Percentiles rank a stretch among this genome's conserved stretches.
Conservation (phyloP, 495 filamentous ascomycete genomes). For the Pseudevernia furfuracea region DNA sequence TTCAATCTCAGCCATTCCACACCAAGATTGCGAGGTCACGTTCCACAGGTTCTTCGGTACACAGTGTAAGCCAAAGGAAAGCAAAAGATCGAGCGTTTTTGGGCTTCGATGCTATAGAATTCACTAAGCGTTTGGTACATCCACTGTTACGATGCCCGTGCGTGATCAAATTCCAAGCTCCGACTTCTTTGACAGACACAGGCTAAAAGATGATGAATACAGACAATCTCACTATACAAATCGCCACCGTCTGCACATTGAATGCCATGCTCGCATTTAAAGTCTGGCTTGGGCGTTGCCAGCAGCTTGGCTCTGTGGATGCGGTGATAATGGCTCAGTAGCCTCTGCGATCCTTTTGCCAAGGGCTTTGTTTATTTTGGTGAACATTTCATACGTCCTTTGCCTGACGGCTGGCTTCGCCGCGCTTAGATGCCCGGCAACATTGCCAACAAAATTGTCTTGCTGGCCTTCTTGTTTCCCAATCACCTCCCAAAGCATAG, state of each 20-base stretch:
- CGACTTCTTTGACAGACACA: not conserved
- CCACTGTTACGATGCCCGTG: not conserved
- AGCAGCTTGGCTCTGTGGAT: constrained; percentile 23
- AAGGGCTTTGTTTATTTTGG: constrained; percentile 26
- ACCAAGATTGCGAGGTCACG: not conserved
- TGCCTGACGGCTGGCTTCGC: constrained; percentile 46
- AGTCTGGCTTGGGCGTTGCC: constrained; percentile 23
- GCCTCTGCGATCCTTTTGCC: constrained; percentile 25
- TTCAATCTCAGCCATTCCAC: not conserved
- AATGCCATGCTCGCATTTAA: constrained; percentile 3
- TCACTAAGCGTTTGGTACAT: not conserved
- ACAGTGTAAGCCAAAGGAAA: not conserved
- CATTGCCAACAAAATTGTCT: constrained; percentile 58
- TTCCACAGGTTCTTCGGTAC: not conserved
- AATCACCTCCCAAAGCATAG: constrained; percentile 58
- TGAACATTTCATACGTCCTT: constrained; percentile 51
- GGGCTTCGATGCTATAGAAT: not conserved
- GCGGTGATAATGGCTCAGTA: constrained; percentile 24
- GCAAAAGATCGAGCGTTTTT: not conserved
- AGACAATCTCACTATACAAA: not conserved
- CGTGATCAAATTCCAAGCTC: not conserved
- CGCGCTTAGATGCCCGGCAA: constrained; percentile 45
- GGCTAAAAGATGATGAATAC: not conserved
- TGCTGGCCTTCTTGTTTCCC: constrained; percentile 55
- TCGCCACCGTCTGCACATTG: not conserved